Base-by-base conservation (phyloP, 202 grass and related monocot species). In the Dendrocalamus latiflorus region DNA sequence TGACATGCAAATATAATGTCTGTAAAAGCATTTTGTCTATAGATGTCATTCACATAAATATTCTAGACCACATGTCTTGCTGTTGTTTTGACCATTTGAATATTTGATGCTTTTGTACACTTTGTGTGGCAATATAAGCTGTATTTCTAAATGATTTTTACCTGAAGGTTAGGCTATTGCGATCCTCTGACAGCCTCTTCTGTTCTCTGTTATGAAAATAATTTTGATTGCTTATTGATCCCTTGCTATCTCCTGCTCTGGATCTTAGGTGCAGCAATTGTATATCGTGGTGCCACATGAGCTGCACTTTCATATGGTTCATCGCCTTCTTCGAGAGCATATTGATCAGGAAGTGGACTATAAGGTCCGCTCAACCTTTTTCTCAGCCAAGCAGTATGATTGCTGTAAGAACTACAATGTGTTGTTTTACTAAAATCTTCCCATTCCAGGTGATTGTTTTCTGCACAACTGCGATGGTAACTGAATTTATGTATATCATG, bases 391-490 rank as follows among this genome's bases (percentile, higher is more conserved):
- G 18, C 39, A 73, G 45, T 48, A 20, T 51, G 44, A 17, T 81
- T 53, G 30, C 4, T 53, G 0, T 60, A 60, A 72, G 60, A 78
- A 0, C 54, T 74, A 26, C 36, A 79, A 9, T 69, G 15, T 69
- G 0, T 60, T 65, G 43, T 49, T 56, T 77, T 25, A 74, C 33
- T 73, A 68, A 86, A 36, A 11, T 45, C 14, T 76, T 86, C 33
- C 42, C 22, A 70, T 77, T 55, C 45, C 89, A 98, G 95, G 89
- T 93, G 24, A 86, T 98, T 49, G 87, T 98, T 71, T 98, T 95
- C 85, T 98, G 95, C 73, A 90, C 92, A 74, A 93, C 90, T 58
- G 90, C 92, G 76, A 98, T 98, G 95, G 45, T 93, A 13, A 89
- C 93, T 70, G 92, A 90, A 80, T 98, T 98, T 89, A 86, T 92